These are phyloP conservation scores for Dicorynia guianensis DNA, from an alignment of 306 rosid species.

Conservation along the genomic window DNA sequence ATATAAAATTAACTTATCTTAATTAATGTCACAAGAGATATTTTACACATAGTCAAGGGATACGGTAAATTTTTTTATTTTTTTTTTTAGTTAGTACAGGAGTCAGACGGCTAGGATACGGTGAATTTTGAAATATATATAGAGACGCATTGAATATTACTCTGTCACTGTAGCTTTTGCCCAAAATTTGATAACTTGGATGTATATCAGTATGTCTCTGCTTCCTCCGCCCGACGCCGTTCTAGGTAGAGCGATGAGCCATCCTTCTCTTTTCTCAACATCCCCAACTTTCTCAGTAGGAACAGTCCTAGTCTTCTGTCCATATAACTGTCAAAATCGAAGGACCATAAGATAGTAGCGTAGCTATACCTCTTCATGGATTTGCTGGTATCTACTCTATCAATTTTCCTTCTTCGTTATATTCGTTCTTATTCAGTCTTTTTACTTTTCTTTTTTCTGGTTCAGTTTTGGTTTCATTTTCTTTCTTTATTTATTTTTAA, in stretches of 20 bases:
- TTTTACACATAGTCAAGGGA: too few relatives aligned
- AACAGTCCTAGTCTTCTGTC: background rate
- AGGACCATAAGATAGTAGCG: background rate
- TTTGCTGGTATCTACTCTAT: conserved; percentile 42
- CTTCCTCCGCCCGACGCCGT: background rate
- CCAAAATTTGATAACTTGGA: too few relatives aligned
- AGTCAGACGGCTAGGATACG: too few relatives aligned
- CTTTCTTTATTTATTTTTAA: background rate
- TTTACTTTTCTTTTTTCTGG: conserved; percentile 3
- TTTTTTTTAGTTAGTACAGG: too few relatives aligned
- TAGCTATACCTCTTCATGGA: conserved; percentile 40
- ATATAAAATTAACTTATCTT: too few relatives aligned
- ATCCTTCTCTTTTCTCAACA: background rate
- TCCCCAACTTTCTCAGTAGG: background rate
- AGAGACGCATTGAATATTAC: too few relatives aligned
- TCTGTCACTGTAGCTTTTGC: too few relatives aligned
- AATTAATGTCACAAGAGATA: too few relatives aligned
- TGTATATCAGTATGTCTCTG: too few relatives aligned
- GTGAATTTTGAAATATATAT: too few relatives aligned
- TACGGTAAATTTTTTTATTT: too few relatives aligned
- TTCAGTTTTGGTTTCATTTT: background rate
- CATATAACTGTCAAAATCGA: background rate
- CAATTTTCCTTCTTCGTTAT: background rate
- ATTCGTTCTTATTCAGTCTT: background rate
- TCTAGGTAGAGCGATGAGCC: background rate